These are phyloP conservation scores for Metarhizium album DNA, from an alignment of 2,329 filamentous ascomycete species.

Conservation along the genomic window DNA sequence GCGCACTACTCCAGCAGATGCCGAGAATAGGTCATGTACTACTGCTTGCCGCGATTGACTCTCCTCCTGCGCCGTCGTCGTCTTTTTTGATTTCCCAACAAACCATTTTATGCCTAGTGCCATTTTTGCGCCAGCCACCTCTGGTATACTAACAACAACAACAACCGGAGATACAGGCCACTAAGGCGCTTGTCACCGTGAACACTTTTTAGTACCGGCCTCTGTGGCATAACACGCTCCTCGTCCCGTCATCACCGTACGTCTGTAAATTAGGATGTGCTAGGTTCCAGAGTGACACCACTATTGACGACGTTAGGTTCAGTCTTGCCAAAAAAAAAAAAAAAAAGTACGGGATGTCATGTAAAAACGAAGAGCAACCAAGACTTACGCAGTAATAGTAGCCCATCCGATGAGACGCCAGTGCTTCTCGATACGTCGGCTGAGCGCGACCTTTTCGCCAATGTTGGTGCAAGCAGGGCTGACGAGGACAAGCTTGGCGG, in stretches of 20 bases:
- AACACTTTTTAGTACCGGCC: background rate
- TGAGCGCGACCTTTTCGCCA: slow-evolving; percentile 95
- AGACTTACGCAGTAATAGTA: slow-evolving; percentile 58
- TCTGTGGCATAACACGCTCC: slow-evolving; percentile 3
- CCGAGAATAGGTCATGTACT: background rate
- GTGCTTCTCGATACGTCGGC: slow-evolving; percentile 96
- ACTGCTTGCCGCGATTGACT: background rate
- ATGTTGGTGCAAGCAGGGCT: slow-evolving; percentile 94
- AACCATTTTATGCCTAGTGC: background rate
- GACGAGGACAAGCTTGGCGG: slow-evolving; percentile 86
- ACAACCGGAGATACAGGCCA: background rate
- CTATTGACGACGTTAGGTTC: slow-evolving; percentile 18
- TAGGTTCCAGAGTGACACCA: slow-evolving; percentile 44
- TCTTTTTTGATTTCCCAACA: background rate
- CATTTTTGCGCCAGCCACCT: slow-evolving; percentile 2
- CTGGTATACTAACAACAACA: background rate
- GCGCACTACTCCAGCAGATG: background rate
- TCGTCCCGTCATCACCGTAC: slow-evolving; percentile 4
- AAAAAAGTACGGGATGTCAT: background rate
- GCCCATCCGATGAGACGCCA: slow-evolving; percentile 94
- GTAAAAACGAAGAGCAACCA: no score
- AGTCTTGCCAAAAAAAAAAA: background rate
- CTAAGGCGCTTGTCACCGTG: background rate
- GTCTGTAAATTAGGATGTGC: slow-evolving; percentile 26
- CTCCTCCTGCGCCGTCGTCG: background rate